Percentiles rank a stretch among this genome's conserved stretches.
Conservation (phyloP, 2,329 filamentous ascomycete species). For the Rosellinia necatrix region DNA sequence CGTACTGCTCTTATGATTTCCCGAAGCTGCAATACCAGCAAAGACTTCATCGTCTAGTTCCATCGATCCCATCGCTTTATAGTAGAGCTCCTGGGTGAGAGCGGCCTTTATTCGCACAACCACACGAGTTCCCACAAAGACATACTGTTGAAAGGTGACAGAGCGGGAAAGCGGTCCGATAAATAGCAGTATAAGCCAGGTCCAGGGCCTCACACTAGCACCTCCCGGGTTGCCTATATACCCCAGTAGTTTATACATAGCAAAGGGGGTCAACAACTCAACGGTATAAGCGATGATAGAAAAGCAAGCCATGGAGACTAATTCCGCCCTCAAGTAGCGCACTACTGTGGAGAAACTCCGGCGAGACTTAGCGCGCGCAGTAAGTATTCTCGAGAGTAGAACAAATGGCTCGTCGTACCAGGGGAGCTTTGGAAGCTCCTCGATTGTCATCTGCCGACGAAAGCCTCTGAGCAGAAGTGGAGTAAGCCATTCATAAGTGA, state of each 20-base stretch:
- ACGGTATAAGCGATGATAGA: conserved; percentile 44
- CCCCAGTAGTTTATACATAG: conserved; percentile 57
- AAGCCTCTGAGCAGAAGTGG: conserved; percentile 54
- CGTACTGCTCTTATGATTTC: conserved; percentile 33
- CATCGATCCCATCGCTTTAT: conserved; percentile 59
- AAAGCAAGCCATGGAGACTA: conserved; percentile 53
- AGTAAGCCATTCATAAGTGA: conserved; percentile 57
- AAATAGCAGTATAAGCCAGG: conserved; percentile 61
- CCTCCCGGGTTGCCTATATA: conserved; percentile 54
- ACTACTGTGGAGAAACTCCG: conserved; percentile 53
- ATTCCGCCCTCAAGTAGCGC: conserved; percentile 48
- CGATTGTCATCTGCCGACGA: conserved; percentile 50
- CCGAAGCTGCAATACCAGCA: conserved; percentile 38
- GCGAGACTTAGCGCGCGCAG: conserved; percentile 49
- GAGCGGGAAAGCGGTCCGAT: conserved; percentile 54
- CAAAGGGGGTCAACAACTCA: conserved; percentile 58
- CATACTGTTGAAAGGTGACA: conserved; percentile 59
- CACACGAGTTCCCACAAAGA: conserved; percentile 61
- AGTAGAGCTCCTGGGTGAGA: conserved; percentile 63
- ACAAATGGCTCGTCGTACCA: conserved; percentile 61
- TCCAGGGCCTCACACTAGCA: conserved; percentile 52
- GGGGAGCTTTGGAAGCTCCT: conserved; percentile 53
- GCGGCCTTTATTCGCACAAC: conserved; percentile 61
- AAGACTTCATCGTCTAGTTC: conserved; percentile 61
- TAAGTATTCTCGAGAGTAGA: conserved; percentile 50